Percentiles rank a stretch among this genome's conserved stretches.
phyloP scores from a whole-genome alignment of 2,329 filamentous ascomycete species.

The Uncinocarpus reesii region DNA sequence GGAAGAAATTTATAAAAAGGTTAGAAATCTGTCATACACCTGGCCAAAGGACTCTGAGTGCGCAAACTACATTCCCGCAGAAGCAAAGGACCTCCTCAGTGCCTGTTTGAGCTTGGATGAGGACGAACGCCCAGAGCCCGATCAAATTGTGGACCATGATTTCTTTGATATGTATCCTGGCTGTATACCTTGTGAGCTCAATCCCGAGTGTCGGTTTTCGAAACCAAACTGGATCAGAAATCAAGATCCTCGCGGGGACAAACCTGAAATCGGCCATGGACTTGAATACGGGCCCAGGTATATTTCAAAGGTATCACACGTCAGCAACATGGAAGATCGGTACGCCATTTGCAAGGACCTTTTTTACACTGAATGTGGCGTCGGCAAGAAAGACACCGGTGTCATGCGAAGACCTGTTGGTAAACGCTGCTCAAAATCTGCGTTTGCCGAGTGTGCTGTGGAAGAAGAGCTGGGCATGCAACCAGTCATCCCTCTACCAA shows the following conservation, averaged over 20 bases:
- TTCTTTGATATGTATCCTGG: constrained; percentile 44
- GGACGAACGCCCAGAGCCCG: constrained; percentile 40
- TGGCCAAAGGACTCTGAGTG: constrained; percentile 40
- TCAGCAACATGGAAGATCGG: constrained; percentile 29
- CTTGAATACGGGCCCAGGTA: constrained; percentile 35
- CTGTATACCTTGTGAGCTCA: constrained; percentile 37
- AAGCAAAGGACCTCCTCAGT: constrained; percentile 41
- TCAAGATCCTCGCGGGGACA: constrained; percentile 39
- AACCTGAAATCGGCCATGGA: constrained; percentile 35
- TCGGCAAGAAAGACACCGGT: constrained; percentile 36
- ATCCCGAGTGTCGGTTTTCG: constrained; percentile 30
- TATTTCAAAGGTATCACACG: constrained; percentile 27
- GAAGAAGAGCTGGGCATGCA: constrained; percentile 39
- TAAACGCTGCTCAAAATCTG: constrained; percentile 38
- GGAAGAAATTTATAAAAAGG: constrained; percentile 44
- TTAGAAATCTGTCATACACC: constrained; percentile 39
- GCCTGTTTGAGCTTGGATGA: constrained; percentile 40
- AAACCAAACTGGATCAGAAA: constrained; percentile 37
- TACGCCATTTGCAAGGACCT: constrained; percentile 34
- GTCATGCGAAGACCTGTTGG: constrained; percentile 35
- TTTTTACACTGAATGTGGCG: constrained; percentile 38
- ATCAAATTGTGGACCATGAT: constrained; percentile 41
- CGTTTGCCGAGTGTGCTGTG: constrained; percentile 37
- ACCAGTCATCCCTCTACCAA: constrained; percentile 37
- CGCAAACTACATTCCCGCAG: constrained; percentile 39